These are phyloP conservation scores for Tuber magnatum DNA, from an alignment of 495 filamentous ascomycete genomes.

Conservation along the genomic window DNA sequence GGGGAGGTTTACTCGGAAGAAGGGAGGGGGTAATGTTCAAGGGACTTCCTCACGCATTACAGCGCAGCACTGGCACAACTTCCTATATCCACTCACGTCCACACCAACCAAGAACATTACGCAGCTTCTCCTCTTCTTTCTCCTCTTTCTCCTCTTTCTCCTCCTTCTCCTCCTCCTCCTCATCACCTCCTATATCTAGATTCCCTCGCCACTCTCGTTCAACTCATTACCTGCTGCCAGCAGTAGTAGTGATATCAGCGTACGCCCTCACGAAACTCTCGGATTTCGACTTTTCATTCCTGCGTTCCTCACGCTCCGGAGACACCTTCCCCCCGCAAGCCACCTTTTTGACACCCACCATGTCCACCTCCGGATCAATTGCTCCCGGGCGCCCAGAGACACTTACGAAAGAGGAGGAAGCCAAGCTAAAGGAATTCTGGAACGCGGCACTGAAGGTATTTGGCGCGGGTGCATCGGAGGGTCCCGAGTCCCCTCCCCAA, in stretches of 20 bases:
- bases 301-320: neutral
- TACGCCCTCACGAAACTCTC: neutral
- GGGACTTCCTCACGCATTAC: constrained; percentile 23
- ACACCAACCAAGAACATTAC: constrained; percentile 12
- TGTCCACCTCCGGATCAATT: constrained; percentile 42
- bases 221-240: neutral
- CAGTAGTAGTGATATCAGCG: neutral
- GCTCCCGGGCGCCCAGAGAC: constrained; percentile 75
- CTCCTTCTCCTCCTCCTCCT: neutral
- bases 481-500: constrained; percentile 35
- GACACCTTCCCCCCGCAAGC: neutral
- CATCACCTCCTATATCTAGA: neutral
- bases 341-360: neutral
- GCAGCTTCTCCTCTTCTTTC: neutral
- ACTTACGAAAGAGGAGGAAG: constrained; percentile 80
- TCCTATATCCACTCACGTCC: constrained; percentile 13
- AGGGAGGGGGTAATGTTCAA: constrained; percentile 18
- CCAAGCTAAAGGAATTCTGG: constrained; percentile 86
- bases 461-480: constrained; percentile 50
- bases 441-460: constrained; percentile 67
- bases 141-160: neutral
- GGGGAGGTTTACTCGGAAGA: neutral
- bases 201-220: neutral
- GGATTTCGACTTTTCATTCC: neutral
- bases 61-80: constrained; percentile 15